Conservation (phyloP, 176 grass and related monocot species). For the Eleusine indica region DNA sequence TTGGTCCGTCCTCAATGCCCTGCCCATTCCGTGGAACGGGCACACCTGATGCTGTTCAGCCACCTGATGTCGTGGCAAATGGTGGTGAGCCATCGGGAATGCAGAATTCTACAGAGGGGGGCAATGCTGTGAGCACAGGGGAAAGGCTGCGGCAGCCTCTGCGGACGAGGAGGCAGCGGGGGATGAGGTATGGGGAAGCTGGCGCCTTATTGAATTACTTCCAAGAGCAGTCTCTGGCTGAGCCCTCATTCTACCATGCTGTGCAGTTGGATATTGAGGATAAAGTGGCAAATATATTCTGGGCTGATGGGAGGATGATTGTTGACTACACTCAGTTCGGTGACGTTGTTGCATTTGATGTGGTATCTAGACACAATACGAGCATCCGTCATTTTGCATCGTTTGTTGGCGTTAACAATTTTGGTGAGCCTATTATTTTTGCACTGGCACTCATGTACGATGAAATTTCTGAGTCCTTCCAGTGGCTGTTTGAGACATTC, state of each 20-base stretch:
- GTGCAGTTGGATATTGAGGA: conserved; percentile 66
- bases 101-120: conserved; percentile 8
- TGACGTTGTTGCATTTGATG: conserved; percentile 55
- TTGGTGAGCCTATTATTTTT: conserved; percentile 57
- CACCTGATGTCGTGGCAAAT: not conserved
- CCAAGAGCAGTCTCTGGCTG: conserved; percentile 42
- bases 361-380: conserved; percentile 46
- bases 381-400: conserved; percentile 51
- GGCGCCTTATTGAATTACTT: conserved; percentile 50
- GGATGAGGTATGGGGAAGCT: conserved; percentile 57
- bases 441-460: conserved; percentile 55
- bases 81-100: not conserved
- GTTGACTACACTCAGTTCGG: conserved; percentile 58
- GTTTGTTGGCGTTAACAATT: conserved; percentile 66
- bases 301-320: conserved; percentile 58
- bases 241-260: conserved; percentile 59
- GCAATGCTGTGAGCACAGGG: not conserved
- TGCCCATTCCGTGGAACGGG: conserved; percentile 38
- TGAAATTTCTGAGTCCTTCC: conserved; percentile 54
- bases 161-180: conserved; percentile 46
- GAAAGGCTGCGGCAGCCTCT: conserved; percentile 22
- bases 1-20: conserved; percentile 26
- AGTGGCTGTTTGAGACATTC: conserved; percentile 70
- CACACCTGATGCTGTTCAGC: conserved; percentile 4
- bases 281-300: conserved; percentile 56